phyloP scores from a whole-genome alignment of 179 eudicot species.

The Beta macrorhiza region DNA sequence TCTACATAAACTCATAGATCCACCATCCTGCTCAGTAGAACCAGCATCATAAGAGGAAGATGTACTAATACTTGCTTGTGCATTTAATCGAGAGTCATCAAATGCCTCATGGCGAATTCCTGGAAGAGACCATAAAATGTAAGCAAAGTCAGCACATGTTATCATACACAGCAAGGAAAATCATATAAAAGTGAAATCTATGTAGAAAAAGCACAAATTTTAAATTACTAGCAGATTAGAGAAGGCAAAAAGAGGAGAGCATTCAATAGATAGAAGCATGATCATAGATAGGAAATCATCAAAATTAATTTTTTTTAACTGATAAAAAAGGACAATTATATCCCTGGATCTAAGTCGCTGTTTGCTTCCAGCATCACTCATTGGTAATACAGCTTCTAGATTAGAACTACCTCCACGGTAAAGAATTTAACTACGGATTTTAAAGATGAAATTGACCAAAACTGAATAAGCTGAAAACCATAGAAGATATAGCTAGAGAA shows the following conservation, averaged over 20 bases:
- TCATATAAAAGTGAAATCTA: constrained; percentile 4
- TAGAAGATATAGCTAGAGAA: not conserved
- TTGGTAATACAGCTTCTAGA: not conserved
- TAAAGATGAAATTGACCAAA: not conserved
- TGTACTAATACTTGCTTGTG: constrained; percentile 41
- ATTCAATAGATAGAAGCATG: not conserved
- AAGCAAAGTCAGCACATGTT: constrained; percentile 8
- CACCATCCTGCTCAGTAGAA: constrained; percentile 59
- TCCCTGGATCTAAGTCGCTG: not conserved
- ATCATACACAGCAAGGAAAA: not conserved
- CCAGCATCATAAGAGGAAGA: constrained; percentile 61
- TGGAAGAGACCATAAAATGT: constrained; percentile 32
- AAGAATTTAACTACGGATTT: not conserved
- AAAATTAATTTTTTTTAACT: not conserved
- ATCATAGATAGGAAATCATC: not conserved
- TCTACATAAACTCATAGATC: constrained; percentile 37
- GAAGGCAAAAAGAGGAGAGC: not conserved
- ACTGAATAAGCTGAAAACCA: not conserved
- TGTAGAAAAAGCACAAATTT: not conserved
- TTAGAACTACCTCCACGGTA: not conserved
- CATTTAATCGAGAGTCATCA: constrained; percentile 60
- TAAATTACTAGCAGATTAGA: not conserved
- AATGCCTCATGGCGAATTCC: constrained; percentile 61
- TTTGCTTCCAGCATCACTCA: not conserved
- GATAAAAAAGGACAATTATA: not conserved